These are phyloP conservation scores for Silene conica DNA, from an alignment of 148 eudicot species.

Conservation along the genomic window DNA sequence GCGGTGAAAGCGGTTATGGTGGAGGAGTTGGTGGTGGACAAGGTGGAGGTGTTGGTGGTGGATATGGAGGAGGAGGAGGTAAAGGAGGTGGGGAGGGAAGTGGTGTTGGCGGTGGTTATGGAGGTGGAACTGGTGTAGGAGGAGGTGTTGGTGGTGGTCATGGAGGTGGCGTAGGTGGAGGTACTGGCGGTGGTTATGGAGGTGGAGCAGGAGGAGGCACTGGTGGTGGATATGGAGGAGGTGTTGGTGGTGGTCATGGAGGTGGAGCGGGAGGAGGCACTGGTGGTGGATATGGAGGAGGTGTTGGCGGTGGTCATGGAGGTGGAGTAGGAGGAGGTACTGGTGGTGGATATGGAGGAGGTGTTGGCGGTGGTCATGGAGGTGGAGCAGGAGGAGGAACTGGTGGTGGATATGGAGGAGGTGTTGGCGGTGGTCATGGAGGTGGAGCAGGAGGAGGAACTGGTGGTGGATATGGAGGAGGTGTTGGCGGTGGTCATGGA, in stretches of 20 bases:
- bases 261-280: background rate
- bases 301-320: background rate
- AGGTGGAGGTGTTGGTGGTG: constrained; percentile 17
- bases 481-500: constrained; percentile 16
- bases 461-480: constrained; percentile 12
- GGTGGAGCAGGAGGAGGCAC: constrained; percentile 13
- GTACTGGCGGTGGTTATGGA: constrained; percentile 6
- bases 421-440: constrained; percentile 17
- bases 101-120: constrained; percentile 15
- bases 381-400: constrained; percentile 11
- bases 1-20: constrained; percentile 16
- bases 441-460: constrained; percentile 13
- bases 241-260: constrained; percentile 16
- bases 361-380: constrained; percentile 12
- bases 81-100: constrained; percentile 10
- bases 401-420: constrained; percentile 20
- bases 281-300: constrained; percentile 8
- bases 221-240: constrained; percentile 12
- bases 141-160: background rate
- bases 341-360: constrained; percentile 3
- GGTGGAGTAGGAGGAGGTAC: constrained; percentile 14
- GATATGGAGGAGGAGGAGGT: constrained; percentile 14
- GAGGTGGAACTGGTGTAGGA: background rate
- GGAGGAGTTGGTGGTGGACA: constrained; percentile 10
- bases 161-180: constrained; percentile 10